phyloP scores from a whole-genome alignment of 2,329 filamentous ascomycete genomes.

The Diaporthe vaccinii region DNA sequence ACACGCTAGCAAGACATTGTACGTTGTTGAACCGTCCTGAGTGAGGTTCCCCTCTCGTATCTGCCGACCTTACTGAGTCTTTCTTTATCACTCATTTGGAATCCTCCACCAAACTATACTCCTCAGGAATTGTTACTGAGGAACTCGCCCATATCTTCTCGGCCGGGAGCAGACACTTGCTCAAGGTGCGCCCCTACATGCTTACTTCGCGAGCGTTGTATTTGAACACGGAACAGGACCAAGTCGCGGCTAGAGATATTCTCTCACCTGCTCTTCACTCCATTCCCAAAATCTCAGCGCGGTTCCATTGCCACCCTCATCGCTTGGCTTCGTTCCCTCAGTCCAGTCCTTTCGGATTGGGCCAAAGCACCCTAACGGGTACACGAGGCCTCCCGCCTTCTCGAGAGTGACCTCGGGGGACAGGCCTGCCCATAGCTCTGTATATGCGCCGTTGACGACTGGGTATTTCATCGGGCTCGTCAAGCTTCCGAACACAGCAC shows the following conservation, averaged over 20 bases:
- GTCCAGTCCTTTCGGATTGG: conserved; percentile 48
- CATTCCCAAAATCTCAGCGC: conserved; percentile 57
- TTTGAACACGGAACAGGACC: neutral
- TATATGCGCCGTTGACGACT: conserved; percentile 52
- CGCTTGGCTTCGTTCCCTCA: conserved; percentile 46
- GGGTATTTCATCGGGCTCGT: conserved; percentile 39
- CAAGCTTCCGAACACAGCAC: neutral
- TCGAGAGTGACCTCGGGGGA: conserved; percentile 52
- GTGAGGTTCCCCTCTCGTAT: too few species aligned
- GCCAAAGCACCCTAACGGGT: conserved; percentile 54
- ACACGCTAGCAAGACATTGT: too few species aligned
- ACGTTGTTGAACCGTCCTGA: too few species aligned
- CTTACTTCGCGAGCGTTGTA: too few species aligned
- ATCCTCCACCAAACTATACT: too few species aligned
- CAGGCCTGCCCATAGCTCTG: conserved; percentile 54
- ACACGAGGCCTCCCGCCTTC: conserved; percentile 48
- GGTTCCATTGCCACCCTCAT: conserved; percentile 55
- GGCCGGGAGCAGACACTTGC: too few species aligned
- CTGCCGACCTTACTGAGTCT: too few species aligned
- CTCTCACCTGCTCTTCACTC: conserved; percentile 55
- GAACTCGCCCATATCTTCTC: too few species aligned
- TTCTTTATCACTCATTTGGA: too few species aligned
- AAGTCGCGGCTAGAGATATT: neutral
- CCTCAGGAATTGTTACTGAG: too few species aligned
- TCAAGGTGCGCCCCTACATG: neutral